phyloP scores from a whole-genome alignment of 179 eudicot species.

The Beta macrorhiza region DNA sequence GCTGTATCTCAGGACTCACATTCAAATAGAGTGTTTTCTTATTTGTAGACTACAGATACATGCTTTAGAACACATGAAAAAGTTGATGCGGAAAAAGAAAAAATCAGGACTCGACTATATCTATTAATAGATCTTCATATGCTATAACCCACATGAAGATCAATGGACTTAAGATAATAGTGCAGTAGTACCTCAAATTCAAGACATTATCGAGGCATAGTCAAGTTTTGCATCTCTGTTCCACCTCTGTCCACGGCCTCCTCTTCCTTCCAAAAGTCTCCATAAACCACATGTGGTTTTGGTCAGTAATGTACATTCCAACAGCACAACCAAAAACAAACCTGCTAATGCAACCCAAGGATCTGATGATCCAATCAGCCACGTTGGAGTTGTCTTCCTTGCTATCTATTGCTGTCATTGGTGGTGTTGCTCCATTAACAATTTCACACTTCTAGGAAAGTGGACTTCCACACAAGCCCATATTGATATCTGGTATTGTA shows the following conservation, averaged over 20 bases:
- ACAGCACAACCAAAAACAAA: conserved; percentile 19
- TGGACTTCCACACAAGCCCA: background rate
- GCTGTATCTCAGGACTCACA: too few species aligned
- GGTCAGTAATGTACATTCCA: conserved; percentile 20
- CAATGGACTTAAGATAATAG: background rate
- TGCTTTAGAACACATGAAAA: too few species aligned
- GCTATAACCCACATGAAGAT: background rate
- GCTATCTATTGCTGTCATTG: background rate
- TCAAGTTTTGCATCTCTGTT: background rate
- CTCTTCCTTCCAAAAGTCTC: background rate
- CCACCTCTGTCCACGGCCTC: background rate
- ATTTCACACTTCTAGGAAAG: conserved; percentile 20
- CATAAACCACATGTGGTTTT: conserved; percentile 28
- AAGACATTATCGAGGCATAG: background rate
- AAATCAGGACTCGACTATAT: too few species aligned
- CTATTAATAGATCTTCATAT: background rate
- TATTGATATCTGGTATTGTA: too few species aligned
- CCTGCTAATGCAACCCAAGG: conserved; percentile 30
- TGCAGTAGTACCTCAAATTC: background rate
- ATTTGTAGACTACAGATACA: too few species aligned
- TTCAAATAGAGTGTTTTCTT: too few species aligned
- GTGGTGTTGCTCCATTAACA: background rate
- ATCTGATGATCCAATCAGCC: conserved; percentile 28
- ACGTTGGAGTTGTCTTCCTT: conserved; percentile 2
- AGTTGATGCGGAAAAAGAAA: too few species aligned